Evolutionary conservation across 768 basidiomycete species (phyloP), one percentile per base, ranked within the genome.

Genomic region (Macrolepiota dolichaula): DNA sequence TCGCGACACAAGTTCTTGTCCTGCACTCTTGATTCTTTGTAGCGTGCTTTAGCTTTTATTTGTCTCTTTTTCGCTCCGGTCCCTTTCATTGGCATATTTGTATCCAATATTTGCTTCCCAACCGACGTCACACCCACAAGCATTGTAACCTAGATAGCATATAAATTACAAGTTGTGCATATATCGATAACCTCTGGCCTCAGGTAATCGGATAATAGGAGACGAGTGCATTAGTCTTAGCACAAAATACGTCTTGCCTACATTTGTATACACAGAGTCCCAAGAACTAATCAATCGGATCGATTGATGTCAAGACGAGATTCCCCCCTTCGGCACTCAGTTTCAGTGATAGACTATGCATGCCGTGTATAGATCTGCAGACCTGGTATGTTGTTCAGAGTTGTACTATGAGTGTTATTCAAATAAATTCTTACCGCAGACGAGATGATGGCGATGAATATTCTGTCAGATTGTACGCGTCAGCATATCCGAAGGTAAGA

Each of bases 91-190:
- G 40, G 38, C 59, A 52, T 53, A 50, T 58, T 22, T 60, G 59
- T 60, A 60, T 46, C n/a, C 51, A 53, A 52, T 60, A 60, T 12
- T 54, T 54, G 59, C 59, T 60, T 29, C 29, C 17, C 40, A 60
- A 32, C 29, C 38, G 37, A 32, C 53, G 29, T 53, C 59, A 52
- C 59, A 46, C 35, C 49, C 50, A 44, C 44, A 52, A 60, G 44
- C 59, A 60, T 52, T 60, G 59, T 60, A 60, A 35, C 32, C 24
- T 60, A 60, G 59, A 53, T 60, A 53, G 51, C 59, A 60, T 53
- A 60, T 60, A 53, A 53, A 60, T 27, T 32, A 36, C 47, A 40
- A 37, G 17, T 57, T 38, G 49, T 37, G 24, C 37, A 42, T 27
- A 27, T 11, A 17, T 53, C 7, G 32, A 35, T 51, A 27, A 27